Evolutionary conservation across 108 stramenopile species (phyloP), one percentile per base, ranked within the genome.

Genomic region (Phaeodactylum tricornutum): DNA sequence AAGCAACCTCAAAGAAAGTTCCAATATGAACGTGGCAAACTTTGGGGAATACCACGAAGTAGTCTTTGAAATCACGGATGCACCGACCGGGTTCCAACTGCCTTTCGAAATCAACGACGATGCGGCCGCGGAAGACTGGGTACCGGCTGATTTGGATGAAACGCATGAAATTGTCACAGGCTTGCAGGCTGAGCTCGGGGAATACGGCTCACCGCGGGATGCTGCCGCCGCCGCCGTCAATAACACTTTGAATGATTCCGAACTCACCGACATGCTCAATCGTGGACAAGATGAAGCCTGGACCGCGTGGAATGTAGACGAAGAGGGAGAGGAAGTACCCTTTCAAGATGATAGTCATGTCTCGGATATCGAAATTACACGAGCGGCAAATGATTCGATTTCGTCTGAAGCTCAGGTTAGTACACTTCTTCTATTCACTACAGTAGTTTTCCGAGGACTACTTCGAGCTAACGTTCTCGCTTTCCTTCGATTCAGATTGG

Each of bases 301-400:
- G 87, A 77, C 61, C 25, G 79, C 88, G 7, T 91, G 86, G 69
- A 80, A 91, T 71, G 84, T 82, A 33, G 83, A 87, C 42, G 73
- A 78, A 3, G 80, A 77, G 36, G 60, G 72, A 45, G 74, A 72
- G 25, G 72, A 77, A 6, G 72, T 68, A 5, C 36, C 37, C 8
- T 15, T 6, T 1, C 32, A 4, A 15, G 55, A 54, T 41, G 84
- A 65, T 21, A 62, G 48, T 30, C 52, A 23, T 11, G 65, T 73
- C 15, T 81, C 78, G 11, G 77, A 87, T 37, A 71, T 86, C 30
- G 90, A 92, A 64, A 38, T 92, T 29, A 77, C 79, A 40, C 80
- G 90, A 43, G 81, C 63, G n/a, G 75, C 69, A 17, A 61, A 70
- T 53, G 65, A 70, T 29, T 66, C 65, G 24, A 38, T 63, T 38